Conservation (phyloP, 2,329 filamentous ascomycete species). For the Colletotrichum sp. region DNA sequence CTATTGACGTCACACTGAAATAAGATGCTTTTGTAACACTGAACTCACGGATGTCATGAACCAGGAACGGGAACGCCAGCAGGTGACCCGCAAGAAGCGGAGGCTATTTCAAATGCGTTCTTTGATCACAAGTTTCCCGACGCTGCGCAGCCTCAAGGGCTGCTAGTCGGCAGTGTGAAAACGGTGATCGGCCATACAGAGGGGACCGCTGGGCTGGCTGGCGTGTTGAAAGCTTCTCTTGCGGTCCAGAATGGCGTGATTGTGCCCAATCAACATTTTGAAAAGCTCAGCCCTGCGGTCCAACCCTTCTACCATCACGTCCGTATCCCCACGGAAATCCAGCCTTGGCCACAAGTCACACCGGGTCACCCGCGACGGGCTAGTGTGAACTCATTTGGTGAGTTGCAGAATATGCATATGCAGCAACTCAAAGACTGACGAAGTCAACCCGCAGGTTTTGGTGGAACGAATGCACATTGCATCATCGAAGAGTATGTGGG, state of each 20-base stretch:
- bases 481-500: background rate
- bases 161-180: constrained; percentile 29
- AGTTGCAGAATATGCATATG: background rate
- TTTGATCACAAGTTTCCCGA: background rate
- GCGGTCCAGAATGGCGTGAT: constrained; percentile 24
- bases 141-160: background rate
- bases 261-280: constrained; percentile 34
- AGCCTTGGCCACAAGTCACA: background rate
- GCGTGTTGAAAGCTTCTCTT: constrained; percentile 27
- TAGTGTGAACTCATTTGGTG: constrained; percentile 39
- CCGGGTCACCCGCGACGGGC: background rate
- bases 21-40: background rate
- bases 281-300: constrained; percentile 30
- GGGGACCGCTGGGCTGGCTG: constrained; percentile 28
- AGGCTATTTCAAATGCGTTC: constrained; percentile 26
- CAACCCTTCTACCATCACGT: constrained; percentile 25
- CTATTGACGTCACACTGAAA: constrained; percentile 33
- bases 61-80: constrained; percentile 39
- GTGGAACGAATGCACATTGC: constrained; percentile 2
- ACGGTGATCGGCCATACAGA: constrained; percentile 32
- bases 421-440: background rate
- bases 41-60: background rate
- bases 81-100: constrained; percentile 41
- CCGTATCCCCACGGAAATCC: constrained; percentile 21
- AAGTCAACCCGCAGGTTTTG: background rate